Evolutionary conservation across 192 early-diverging fungal genomes (phyloP), one percentile per base, ranked within the genome.

Genomic region (Linnemannia exigua): DNA sequence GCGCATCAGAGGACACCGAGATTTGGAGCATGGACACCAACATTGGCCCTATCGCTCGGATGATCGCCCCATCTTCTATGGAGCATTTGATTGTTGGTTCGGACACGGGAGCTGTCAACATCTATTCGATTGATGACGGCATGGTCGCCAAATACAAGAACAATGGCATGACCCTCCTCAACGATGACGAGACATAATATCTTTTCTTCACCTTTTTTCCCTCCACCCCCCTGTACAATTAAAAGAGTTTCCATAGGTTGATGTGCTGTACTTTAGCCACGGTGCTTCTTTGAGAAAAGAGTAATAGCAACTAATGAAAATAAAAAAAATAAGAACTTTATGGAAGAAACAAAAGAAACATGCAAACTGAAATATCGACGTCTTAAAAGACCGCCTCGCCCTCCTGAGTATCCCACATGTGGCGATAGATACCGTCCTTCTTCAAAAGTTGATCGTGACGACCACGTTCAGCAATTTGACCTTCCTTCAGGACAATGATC

Each of bases 401-500:
- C 46, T 92, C 91, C 72, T 97, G 97, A 5, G 93, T 94, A 20
- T 79, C 78, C 98, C 98, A 99, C 98, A 99, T 99, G 17, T 90
- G 85, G 38, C 92, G 88, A 87, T 99, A 99, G 70, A 97, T 66
- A 25, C 97, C 96, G n/a, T 88, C 87, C 41, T 82, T 79, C 61
- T 81, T 70, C 14, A 97, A 46, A 36, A 99, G 86, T 75, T 95
- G 91, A 22, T 94, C 93, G 85, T 99, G 99, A 1, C 89, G 93
- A 14, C 99, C 99, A 44, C 90, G 88, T 89, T 99, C 98, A 3
- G 92, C 92, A 11, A 99, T 92, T 41, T 93, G 87, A 7, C 98
- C 98, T 38, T 97, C 92, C 47, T 94, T 91, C 79, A 99, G 90
- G 17, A 99, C 99, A 90, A 96, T 94, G 50, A 99, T 99, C 69